Evolutionary conservation across 2,329 filamentous ascomycete species (phyloP), one percentile per base, ranked within the genome.

Genomic region (Septoria linicola): DNA sequence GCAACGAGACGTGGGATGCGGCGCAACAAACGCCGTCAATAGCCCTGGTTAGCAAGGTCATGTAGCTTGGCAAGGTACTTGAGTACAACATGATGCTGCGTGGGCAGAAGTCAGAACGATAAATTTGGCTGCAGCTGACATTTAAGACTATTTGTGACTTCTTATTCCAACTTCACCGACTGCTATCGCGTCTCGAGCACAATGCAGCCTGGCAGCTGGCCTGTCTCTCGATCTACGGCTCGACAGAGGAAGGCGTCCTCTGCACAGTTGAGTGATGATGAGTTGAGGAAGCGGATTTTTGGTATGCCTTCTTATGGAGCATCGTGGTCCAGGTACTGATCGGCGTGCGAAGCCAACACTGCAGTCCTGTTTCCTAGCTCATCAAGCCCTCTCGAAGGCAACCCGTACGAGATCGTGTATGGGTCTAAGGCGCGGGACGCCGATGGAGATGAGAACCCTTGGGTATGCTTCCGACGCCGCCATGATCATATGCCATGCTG

Each of bases 221-320:
- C 49, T 37, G 43, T 42, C 30, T 23, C 41, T 17, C 43, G 43
- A 16, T 25, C 31, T 34, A 23, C 37, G 4, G 20, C 20, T 13
- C 46, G 46, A 30, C 30, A 27, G 20, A 46, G 39, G 44, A 47
- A 36, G 10, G 20, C 34, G 21, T 16, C 16, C 13, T 32, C 32
- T 17, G 65, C 54, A 10, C 54, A 54, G 35, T 20, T 55, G 6
- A 55, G 52, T 21, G 55, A 58, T 35, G 49, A 55, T 49, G 55
- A 55, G 49, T 25, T 53, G 42, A 41, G 55, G 25, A 47, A 41
- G 27, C 41, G 55, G 14, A 58, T 58, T 13, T 47, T 53, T 30
- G 55, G 52, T 55, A 27, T 25, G 36, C 11, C 11, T 4, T 30
- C 7, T 25, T 14, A 8, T 35, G 8, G 14, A 23, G 23, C n/a